Conservation (phyloP, 495 filamentous ascomycete genomes). For the Evernia prunastri region DNA sequence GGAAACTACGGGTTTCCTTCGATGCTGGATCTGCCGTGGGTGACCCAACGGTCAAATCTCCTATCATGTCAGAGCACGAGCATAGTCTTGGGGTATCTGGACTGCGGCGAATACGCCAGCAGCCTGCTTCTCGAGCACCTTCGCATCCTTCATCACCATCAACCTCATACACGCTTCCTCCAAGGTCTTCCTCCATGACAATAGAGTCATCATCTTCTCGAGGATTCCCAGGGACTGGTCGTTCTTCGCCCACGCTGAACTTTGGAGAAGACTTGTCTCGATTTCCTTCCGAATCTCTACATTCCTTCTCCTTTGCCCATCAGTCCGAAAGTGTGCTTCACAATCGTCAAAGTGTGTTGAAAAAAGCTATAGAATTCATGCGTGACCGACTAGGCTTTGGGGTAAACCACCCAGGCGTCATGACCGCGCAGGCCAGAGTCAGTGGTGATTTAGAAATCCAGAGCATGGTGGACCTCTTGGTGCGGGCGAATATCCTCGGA, state of each 20-base stretch:
- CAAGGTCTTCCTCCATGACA: slow-evolving; percentile 58
- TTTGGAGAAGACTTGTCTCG: slow-evolving; percentile 83
- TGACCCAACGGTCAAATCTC: slow-evolving; percentile 43
- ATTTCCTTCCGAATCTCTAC: slow-evolving; percentile 92
- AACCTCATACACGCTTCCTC: slow-evolving; percentile 50
- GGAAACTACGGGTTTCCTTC: slow-evolving; percentile 36
- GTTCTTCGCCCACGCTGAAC: slow-evolving; percentile 57
- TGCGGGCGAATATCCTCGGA: slow-evolving; percentile 67
- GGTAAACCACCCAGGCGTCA: slow-evolving; percentile 54
- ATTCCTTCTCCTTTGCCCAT: slow-evolving; percentile 97
- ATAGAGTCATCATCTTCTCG: slow-evolving; percentile 42
- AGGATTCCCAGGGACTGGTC: slow-evolving; percentile 49
- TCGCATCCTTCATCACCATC: slow-evolving; percentile 62
- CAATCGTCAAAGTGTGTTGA: slow-evolving; percentile 86
- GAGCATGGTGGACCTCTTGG: slow-evolving; percentile 81
- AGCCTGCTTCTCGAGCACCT: slow-evolving; percentile 58
- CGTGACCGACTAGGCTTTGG: slow-evolving; percentile 85
- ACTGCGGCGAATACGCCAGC: slow-evolving; percentile 86
- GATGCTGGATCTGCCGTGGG: slow-evolving; percentile 37
- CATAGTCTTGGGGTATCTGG: slow-evolving; percentile 64
- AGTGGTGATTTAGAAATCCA: slow-evolving; percentile 82
- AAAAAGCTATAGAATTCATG: slow-evolving; percentile 96
- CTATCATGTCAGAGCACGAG: slow-evolving; percentile 52
- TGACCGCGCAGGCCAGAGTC: slow-evolving; percentile 73
- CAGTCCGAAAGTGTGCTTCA: slow-evolving; percentile 89